Evolutionary conservation across 345 rosid species (phyloP).

Genomic region (Arabis hirsuta): DNA sequence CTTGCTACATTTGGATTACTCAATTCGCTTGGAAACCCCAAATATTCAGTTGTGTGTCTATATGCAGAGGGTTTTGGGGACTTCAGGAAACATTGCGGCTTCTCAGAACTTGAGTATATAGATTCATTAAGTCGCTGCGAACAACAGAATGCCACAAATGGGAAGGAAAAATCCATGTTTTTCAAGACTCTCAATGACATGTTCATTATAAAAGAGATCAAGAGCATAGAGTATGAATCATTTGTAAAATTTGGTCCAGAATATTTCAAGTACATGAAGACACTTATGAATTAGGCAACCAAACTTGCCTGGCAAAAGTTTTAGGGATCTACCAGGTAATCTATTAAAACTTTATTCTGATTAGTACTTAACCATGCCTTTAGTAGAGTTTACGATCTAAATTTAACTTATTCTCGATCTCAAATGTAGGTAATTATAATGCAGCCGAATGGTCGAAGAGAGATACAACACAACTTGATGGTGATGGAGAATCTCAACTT

Average conservation of each 20-base stretch:
- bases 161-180: slow-evolving; percentile 72
- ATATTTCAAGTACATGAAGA: slow-evolving; percentile 73
- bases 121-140: slow-evolving; percentile 76
- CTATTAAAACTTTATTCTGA: neutral
- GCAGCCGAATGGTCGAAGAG: slow-evolving; percentile 61
- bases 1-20: slow-evolving; percentile 54
- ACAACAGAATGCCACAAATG: slow-evolving; percentile 83
- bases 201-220: slow-evolving; percentile 78
- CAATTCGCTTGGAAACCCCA: slow-evolving; percentile 59
- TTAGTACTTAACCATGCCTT: neutral
- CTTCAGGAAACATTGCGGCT: slow-evolving; percentile 59
- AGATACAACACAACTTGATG: slow-evolving; percentile 70
- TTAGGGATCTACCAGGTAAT: slow-evolving; percentile 83
- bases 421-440: slow-evolving; percentile 60
- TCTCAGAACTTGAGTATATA: slow-evolving; percentile 66
- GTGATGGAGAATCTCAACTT: slow-evolving; percentile 88
- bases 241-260: slow-evolving; percentile 68
- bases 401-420: neutral
- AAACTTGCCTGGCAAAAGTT: slow-evolving; percentile 84
- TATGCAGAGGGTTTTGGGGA: slow-evolving; percentile 67
- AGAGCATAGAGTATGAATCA: slow-evolving; percentile 77
- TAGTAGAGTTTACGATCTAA: neutral
- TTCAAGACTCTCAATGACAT: slow-evolving; percentile 73
- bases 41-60: slow-evolving; percentile 65
- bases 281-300: slow-evolving; percentile 62